phyloP scores from a whole-genome alignment of 352 stramenopile genomes.

The Phytophthora agathidicida region DNA sequence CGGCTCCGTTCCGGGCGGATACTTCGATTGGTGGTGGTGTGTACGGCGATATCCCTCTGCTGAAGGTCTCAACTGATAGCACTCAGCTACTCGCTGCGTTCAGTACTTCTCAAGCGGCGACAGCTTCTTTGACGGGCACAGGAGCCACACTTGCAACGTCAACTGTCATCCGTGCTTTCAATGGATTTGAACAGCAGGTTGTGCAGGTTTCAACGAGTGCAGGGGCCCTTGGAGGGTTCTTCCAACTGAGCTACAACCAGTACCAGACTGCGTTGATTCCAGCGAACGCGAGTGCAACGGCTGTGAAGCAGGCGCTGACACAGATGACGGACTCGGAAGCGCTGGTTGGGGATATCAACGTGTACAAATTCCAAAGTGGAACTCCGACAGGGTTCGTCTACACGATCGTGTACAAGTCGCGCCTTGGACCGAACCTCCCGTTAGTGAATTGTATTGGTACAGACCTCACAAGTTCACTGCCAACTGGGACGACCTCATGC shows the following conservation, averaged over 20 bases:
- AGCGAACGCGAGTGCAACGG: slow-evolving; percentile 62
- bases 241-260: slow-evolving; percentile 87
- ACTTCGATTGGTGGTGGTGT: slow-evolving; percentile 34
- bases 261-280: slow-evolving; percentile 76
- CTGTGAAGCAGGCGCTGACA: slow-evolving; percentile 60
- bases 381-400: slow-evolving; percentile 53
- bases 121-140: slow-evolving; percentile 73
- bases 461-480: slow-evolving; percentile 53
- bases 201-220: slow-evolving; percentile 73
- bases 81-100: slow-evolving; percentile 66
- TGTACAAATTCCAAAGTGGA: slow-evolving; percentile 58
- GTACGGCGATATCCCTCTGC: slow-evolving; percentile 54
- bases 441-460: slow-evolving; percentile 54
- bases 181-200: slow-evolving; percentile 93
- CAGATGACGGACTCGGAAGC: slow-evolving; percentile 40
- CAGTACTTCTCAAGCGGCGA: slow-evolving; percentile 41
- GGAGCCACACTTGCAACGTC: slow-evolving; percentile 73
- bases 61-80: slow-evolving; percentile 79
- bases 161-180: slow-evolving; percentile 87
- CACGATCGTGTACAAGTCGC: slow-evolving; percentile 72
- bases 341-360: slow-evolving; percentile 46
- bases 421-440: slow-evolving; percentile 58
- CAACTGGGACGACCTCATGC: slow-evolving; percentile 41
- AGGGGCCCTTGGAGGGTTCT: slow-evolving; percentile 81
- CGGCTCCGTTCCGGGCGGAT: slow-evolving; percentile 44